These are phyloP conservation scores for Dalechampia spathulata DNA, from an alignment of 441 rosid genomes.

Conservation along the genomic window DNA sequence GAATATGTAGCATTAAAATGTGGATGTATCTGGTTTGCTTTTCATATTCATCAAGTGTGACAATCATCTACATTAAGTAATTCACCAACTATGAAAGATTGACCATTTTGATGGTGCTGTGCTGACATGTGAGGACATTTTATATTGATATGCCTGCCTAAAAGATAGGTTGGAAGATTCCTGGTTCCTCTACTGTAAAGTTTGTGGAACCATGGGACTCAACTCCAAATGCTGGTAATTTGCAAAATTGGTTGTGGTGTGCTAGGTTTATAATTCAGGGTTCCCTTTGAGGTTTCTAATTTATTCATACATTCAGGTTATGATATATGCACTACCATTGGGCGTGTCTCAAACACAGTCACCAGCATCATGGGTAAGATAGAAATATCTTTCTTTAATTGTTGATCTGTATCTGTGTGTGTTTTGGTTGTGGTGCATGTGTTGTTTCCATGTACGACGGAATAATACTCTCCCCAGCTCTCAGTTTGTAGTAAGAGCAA, in stretches of 20 bases:
- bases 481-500: background rate
- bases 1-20: background rate
- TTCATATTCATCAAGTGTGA: too few species aligned
- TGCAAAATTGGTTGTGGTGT: background rate
- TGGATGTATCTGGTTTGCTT: too few species aligned
- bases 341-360: constrained; percentile 43
- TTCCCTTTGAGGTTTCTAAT: background rate
- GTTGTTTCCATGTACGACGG: too few species aligned
- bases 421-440: constrained; percentile 11
- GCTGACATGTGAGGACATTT: too few species aligned
- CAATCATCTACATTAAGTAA: too few species aligned
- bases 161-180: background rate
- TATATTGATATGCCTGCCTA: background rate
- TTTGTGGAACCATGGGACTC: background rate
- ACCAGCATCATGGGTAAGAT: constrained; percentile 53
- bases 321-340: constrained; percentile 74
- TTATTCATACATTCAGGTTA: constrained; percentile 49
- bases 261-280: background rate
- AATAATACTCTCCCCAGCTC: too few species aligned
- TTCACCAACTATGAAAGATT: background rate
- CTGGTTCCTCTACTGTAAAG: background rate
- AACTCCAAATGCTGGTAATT: background rate
- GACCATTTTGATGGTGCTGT: background rate
- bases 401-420: background rate
- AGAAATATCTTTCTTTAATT: background rate